Evolutionary conservation across 2,329 filamentous ascomycete genomes (phyloP).

Genomic region (Decorospora gaudefroyi): DNA sequence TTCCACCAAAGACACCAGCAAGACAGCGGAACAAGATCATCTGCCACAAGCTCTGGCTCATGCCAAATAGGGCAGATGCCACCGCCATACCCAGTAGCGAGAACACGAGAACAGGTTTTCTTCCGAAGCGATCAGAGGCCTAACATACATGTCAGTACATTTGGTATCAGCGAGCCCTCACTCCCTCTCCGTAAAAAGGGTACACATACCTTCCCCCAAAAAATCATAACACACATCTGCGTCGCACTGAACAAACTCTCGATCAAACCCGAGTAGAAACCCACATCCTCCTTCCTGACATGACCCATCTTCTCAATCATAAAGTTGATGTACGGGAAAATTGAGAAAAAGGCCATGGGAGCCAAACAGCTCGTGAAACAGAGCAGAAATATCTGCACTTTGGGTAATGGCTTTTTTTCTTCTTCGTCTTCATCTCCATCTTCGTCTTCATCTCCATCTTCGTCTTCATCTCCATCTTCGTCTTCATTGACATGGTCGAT

Average conservation of each 20-base stretch:
- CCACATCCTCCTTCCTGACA: slow-evolving; percentile 67
- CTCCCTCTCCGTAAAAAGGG: too few species aligned
- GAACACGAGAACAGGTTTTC: slow-evolving; percentile 72
- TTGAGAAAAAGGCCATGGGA: slow-evolving; percentile 80
- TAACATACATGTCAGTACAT: slow-evolving; percentile 12
- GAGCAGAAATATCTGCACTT: slow-evolving; percentile 67
- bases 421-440: slow-evolving; percentile 21
- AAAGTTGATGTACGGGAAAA: slow-evolving; percentile 78
- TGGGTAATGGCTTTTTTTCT: slow-evolving; percentile 35
- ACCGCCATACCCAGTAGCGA: slow-evolving; percentile 67
- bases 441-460: slow-evolving; percentile 27
- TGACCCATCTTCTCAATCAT: slow-evolving; percentile 72
- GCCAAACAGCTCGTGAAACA: slow-evolving; percentile 75
- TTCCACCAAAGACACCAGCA: slow-evolving; percentile 74
- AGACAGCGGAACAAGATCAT: slow-evolving; percentile 74
- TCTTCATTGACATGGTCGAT: slow-evolving; percentile 1
- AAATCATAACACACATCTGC: slow-evolving; percentile 77
- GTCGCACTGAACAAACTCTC: slow-evolving; percentile 71
- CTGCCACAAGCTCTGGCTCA: slow-evolving; percentile 68
- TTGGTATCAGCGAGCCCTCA: too few species aligned
- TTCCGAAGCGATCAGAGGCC: slow-evolving; percentile 68
- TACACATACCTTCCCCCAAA: slow-evolving; percentile 59
- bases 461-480: slow-evolving; percentile 11
- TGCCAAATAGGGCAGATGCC: slow-evolving; percentile 68
- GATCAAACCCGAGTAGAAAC: slow-evolving; percentile 79